phyloP scores from a whole-genome alignment of 108 stramenopile species.

The Mediolabrus comicus region DNA sequence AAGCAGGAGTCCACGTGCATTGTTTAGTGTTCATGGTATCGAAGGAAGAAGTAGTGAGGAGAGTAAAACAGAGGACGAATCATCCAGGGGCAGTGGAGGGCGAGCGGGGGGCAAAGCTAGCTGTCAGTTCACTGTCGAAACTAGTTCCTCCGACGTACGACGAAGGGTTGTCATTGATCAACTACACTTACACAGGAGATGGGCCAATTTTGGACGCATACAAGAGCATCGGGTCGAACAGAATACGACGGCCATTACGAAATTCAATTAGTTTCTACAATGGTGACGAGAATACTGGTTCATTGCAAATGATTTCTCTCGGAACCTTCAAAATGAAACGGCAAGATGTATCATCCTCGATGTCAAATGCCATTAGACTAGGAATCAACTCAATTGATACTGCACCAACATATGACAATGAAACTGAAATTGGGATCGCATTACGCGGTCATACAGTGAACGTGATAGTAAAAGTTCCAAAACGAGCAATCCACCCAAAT shows the following conservation, averaged over 20 bases:
- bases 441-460: constrained; percentile 17
- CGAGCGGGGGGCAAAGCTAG: constrained; percentile 51
- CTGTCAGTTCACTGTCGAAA: constrained; percentile 45
- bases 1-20: constrained; percentile 57
- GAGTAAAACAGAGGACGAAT: constrained; percentile 65
- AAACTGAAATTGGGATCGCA: constrained; percentile 58
- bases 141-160: constrained; percentile 58
- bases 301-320: constrained; percentile 54
- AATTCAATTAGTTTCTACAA: constrained; percentile 18
- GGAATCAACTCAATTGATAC: constrained; percentile 73
- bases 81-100: constrained; percentile 82
- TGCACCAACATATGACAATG: constrained; percentile 84
- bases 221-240: background rate
- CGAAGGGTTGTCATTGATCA: constrained; percentile 62
- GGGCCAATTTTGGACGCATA: constrained; percentile 18
- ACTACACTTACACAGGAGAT: constrained; percentile 25
- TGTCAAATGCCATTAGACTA: constrained; percentile 31
- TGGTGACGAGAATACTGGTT: background rate
- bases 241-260: background rate
- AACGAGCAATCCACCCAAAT: constrained; percentile 50
- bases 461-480: constrained; percentile 78
- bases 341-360: constrained; percentile 26
- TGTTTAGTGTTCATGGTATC: constrained; percentile 56
- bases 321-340: constrained; percentile 71
- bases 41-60: constrained; percentile 41